Percentiles rank a stretch among this genome's conserved stretches.
These are phyloP conservation scores for Neopestalotiopsis sp. DNA, from an alignment of 2,329 filamentous ascomycete species.

Conservation along the genomic window DNA sequence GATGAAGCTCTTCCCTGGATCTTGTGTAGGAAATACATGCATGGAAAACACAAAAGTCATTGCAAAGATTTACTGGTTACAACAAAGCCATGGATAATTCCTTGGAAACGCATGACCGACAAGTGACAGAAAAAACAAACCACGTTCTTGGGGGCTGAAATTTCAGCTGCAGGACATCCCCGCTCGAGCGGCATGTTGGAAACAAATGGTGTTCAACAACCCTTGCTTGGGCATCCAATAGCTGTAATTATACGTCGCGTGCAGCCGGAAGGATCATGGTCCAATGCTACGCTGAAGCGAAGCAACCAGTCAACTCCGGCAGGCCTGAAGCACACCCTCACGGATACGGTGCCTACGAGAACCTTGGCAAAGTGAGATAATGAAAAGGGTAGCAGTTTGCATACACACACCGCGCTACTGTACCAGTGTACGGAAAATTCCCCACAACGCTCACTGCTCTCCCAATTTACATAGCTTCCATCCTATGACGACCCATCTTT, in stretches of 20 bases:
- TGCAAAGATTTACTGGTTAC: no score
- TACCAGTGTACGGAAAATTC: no score
- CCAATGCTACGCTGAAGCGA: neutral
- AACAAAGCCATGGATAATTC: no score
- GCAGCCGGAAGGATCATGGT: neutral
- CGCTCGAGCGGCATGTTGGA: neutral
- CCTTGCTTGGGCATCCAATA: neutral
- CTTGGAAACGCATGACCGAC: no score
- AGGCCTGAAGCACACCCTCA: neutral
- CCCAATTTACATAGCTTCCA: no score
- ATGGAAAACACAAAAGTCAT: no score
- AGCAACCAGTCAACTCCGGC: neutral
- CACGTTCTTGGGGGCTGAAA: neutral
- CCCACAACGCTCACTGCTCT: no score
- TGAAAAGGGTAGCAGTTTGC: neutral
- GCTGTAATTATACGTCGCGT: neutral
- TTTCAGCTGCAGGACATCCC: neutral
- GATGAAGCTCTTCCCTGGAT: no score
- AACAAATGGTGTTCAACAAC: no score
- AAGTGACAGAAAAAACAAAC: neutral
- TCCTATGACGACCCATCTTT: no score
- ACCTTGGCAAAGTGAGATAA: neutral
- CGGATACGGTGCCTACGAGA: neutral
- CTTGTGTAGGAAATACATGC: no score
- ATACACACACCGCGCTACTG: no score